A percentile compares a stretch with the other conserved stretches of the same genome.
These are phyloP conservation scores for Lyophyllum decastes DNA, from an alignment of 768 basidiomycete species.

Conservation along the genomic window DNA sequence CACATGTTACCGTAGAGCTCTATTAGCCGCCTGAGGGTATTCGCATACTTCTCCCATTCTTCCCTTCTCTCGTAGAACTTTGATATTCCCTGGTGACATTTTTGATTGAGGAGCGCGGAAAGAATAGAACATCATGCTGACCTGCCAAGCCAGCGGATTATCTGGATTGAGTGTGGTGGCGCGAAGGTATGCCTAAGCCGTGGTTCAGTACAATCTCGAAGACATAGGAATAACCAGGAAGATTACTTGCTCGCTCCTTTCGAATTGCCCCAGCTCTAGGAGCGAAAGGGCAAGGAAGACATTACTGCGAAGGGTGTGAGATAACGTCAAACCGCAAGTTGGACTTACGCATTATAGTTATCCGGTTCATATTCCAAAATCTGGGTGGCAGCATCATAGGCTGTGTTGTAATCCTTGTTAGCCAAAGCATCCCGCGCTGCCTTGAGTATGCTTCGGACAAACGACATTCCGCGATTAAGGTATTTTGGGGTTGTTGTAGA, in stretches of 20 bases:
- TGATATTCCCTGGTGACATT: slow-evolving; percentile 59
- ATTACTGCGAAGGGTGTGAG: slow-evolving; percentile 46
- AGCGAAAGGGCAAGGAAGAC: slow-evolving; percentile 84
- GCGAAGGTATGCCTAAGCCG: slow-evolving; percentile 67
- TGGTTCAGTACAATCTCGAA: slow-evolving; percentile 14
- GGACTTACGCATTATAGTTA: slow-evolving; percentile 85
- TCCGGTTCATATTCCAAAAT: slow-evolving; percentile 75
- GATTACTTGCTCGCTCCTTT: slow-evolving; percentile 86
- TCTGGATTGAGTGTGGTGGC: slow-evolving; percentile 72
- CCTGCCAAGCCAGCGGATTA: slow-evolving; percentile 86
- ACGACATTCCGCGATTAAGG: slow-evolving; percentile 33
- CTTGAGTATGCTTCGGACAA: slow-evolving; percentile 77
- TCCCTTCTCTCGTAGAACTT: slow-evolving; percentile 69
- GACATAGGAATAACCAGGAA: slow-evolving; percentile 5
- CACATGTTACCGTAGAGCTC: slow-evolving; percentile 62
- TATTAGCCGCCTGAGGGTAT: slow-evolving; percentile 57
- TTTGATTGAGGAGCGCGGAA: slow-evolving; percentile 2
- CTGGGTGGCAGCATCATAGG: slow-evolving; percentile 64
- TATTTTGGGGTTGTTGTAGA: neutral
- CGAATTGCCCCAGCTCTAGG: slow-evolving; percentile 69
- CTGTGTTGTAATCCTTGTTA: slow-evolving; percentile 73
- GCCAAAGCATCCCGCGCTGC: slow-evolving; percentile 71
- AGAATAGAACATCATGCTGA: slow-evolving; percentile 30
- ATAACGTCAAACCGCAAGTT: neutral
- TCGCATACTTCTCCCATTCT: slow-evolving; percentile 58